Evolutionary conservation across 306 rosid species (phyloP), one percentile per base, ranked within the genome.

Genomic region (Cotoneaster glaucophyllus): DNA sequence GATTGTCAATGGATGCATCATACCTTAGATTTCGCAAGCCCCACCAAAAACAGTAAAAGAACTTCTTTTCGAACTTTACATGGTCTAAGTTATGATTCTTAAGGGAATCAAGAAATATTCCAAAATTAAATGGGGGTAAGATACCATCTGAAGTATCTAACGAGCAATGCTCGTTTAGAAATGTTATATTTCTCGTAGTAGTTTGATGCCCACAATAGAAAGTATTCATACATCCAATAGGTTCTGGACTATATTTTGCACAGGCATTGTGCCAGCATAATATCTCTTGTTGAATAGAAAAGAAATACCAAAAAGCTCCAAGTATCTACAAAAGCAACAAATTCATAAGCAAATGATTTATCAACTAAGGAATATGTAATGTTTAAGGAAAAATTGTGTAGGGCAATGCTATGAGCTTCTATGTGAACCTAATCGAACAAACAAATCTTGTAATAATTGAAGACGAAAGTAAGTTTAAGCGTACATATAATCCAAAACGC

Each of bases 41-140:
- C 88, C 86, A 82, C 84, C 83, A 85, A 56, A 85, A 82, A 61
- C 75, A 77, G 45, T 80, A 31, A 24, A 80, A 29, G 66, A 80
- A 74, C 81, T 80, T 85, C 50, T 22, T 34, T 5, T 74, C 70
- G 53, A 82, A 78, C 32, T 69, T 32, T 26, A 31, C 9, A 14
- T 76, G 64, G 6, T 25, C 22, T 3, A 43, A 0, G 19, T 28
- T 54, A 63, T 52, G 24, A 2, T 76, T 68, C 12, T 26, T 5
- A 13, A 74, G 31, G 0, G 69, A 37, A 22, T 22, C 34, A 14
- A 69, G 48, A 56, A 82, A 82, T 19, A 71, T 78, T 52, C 85
- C 78, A 21, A 78, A 82, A 29, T 78, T 10, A 45, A 74, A 82
- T 4, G 10, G 13, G 8, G 69, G 1, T 8, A 14, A 21, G 15